Percentiles rank a stretch among this genome's conserved stretches.
Evolutionary conservation across 2,329 filamentous ascomycete genomes (phyloP).

Genomic region (Fusarium veterinarium): DNA sequence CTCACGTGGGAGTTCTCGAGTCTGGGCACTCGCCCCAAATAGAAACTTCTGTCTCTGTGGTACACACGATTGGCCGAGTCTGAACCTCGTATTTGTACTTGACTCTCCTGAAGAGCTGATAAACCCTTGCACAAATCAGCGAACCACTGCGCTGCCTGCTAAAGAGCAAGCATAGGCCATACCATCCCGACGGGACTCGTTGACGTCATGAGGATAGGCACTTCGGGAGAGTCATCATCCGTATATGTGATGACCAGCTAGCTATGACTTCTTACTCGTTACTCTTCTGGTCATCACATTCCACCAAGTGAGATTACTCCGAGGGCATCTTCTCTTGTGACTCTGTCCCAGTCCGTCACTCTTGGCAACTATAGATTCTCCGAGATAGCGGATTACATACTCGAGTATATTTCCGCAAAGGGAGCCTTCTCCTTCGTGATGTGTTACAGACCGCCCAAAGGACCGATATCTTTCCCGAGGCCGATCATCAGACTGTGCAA

Average conservation of each 20-base stretch:
- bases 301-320: conserved; percentile 28
- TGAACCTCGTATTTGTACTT: conserved; percentile 32
- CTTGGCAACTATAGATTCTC: conserved; percentile 11
- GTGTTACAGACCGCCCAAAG: conserved; percentile 32
- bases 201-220: conserved; percentile 10
- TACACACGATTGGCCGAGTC: conserved; percentile 25
- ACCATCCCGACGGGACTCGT: background rate
- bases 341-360: background rate
- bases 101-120: conserved; percentile 10
- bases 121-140: conserved; percentile 1
- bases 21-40: conserved; percentile 28
- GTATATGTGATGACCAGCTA: background rate
- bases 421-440: conserved; percentile 27
- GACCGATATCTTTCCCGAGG: conserved; percentile 27
- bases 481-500: background rate
- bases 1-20: conserved; percentile 38
- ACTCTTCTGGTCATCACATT: conserved; percentile 7
- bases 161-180: conserved; percentile 13
- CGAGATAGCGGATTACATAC: conserved; percentile 26
- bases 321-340: background rate
- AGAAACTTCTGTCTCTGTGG: conserved; percentile 20
- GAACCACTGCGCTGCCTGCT: conserved; percentile 4
- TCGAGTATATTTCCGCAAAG: conserved; percentile 27
- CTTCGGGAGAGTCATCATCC: background rate
- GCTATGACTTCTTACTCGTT: background rate